Base-by-base conservation (phyloP, 768 basidiomycete species). In the Rhizopogon vulgaris region DNA sequence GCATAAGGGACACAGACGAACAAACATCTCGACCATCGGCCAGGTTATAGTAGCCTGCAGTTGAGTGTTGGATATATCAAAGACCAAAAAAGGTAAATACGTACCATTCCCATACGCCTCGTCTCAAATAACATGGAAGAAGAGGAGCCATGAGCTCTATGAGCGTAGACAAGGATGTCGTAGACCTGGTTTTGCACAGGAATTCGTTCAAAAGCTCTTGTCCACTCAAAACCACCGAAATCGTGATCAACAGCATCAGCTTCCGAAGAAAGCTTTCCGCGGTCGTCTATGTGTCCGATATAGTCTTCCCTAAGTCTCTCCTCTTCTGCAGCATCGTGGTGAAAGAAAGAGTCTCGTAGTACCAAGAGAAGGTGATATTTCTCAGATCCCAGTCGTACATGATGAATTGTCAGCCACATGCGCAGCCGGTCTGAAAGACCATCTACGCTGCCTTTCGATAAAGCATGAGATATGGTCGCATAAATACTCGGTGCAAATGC, bases 21-120 rank as follows among this genome's bases (percentile, higher is more conserved):
- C 70, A 65, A 86, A 87, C 36, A 80, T 75, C 62, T 87, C 85
- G 5, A 79, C 75, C 82, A 87, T 87, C 3, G 85, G 82, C 84
- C 83, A 87, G 7, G 84, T 85, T 50, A 87, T 77, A 22, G 72
- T 73, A 25, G 82, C 77, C 85, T 87, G 41, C n/a, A n/a, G 38
- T 22, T 22, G 46, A 53, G 18, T 53, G 28, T 32, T 53, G 24
- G 52, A 40, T 50, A 45, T 49, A 48, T 30, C n/a, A 49, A 47
- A 45, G 22, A 12, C 5, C 10, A 5, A 47, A 39, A 54, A 9
- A 25, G 34, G 7, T 36, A 48, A 51, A 30, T 25, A 71, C 83
- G 68, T 60, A 86, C 85, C 54, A 85, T 78, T 56, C 82, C 80
- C 14, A 83, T 73, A 48, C 76, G 73, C 49, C 77, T 72, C 37